phyloP scores from a whole-genome alignment of 202 grass and related monocot species.

The Panicum virgatum region DNA sequence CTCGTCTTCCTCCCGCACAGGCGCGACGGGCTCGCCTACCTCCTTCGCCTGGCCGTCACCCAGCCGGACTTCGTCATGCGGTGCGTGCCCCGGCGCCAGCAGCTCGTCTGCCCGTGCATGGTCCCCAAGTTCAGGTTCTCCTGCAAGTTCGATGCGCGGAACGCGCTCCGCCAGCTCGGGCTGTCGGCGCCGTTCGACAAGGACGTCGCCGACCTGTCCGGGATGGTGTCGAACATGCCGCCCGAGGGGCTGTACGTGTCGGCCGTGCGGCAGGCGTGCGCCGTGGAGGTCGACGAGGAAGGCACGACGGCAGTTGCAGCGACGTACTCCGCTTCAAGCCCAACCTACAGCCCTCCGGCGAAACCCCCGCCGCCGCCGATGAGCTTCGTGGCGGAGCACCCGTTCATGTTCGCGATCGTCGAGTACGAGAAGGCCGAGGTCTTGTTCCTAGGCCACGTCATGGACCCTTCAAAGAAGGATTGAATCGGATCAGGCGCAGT shows the following conservation, averaged over 20 bases:
- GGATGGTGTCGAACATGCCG: slow-evolving; percentile 9
- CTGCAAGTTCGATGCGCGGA: background rate
- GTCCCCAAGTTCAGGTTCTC: slow-evolving; percentile 25
- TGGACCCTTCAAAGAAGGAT: background rate
- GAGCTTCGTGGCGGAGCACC: slow-evolving; percentile 36
- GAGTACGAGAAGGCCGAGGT: slow-evolving; percentile 28
- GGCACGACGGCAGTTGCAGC: slow-evolving; percentile 26
- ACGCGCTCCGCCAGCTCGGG: background rate
- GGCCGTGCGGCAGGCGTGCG: slow-evolving; percentile 10
- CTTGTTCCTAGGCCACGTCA: slow-evolving; percentile 36
- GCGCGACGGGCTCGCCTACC: background rate
- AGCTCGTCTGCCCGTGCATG: background rate
- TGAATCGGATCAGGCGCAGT: background rate
- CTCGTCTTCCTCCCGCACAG: slow-evolving; percentile 25
- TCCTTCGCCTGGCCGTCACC: background rate
- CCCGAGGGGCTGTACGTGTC: slow-evolving; percentile 20
- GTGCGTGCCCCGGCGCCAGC: background rate
- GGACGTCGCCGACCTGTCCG: slow-evolving; percentile 1
- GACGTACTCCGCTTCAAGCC: accelerated
- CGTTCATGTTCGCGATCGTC: slow-evolving; percentile 37
- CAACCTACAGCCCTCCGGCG: background rate
- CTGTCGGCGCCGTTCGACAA: background rate
- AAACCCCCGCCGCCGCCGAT: background rate
- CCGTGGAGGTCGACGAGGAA: slow-evolving; percentile 45
- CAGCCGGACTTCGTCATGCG: slow-evolving; percentile 25